Evolutionary conservation across 108 stramenopile genomes (phyloP).

Genomic region (Cylindrotheca closterium): DNA sequence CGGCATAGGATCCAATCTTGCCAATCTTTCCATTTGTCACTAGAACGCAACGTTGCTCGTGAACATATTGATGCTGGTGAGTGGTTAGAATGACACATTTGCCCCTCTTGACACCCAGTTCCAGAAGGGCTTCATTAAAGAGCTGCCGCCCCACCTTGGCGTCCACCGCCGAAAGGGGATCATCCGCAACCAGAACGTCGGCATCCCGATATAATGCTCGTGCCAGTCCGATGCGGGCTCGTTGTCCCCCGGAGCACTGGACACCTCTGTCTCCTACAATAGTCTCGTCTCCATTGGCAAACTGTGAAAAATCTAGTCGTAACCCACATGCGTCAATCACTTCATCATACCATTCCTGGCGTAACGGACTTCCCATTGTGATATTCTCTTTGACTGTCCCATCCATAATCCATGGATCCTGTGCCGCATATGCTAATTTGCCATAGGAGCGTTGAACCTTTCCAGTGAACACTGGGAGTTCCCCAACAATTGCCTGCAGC

Average conservation of each 20-base stretch:
- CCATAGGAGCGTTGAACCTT: conserved; percentile 30
- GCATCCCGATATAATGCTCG: conserved; percentile 55
- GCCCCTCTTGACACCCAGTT: conserved; percentile 43
- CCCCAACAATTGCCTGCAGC: conserved; percentile 57
- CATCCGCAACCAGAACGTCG: conserved; percentile 80
- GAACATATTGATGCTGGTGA: conserved; percentile 89
- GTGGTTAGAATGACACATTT: conserved; percentile 83
- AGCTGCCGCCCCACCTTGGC: conserved; percentile 77
- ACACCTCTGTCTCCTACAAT: conserved; percentile 90
- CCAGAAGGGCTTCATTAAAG: conserved; percentile 71
- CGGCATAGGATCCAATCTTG: conserved; percentile 64
- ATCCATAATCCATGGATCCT: conserved; percentile 88
- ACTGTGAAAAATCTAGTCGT: conserved; percentile 54
- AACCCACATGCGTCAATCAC: conserved; percentile 70
- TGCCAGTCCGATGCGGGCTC: conserved; percentile 79
- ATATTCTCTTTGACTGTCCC: conserved; percentile 84
- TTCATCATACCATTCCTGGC: conserved; percentile 47
- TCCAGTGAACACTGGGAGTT: conserved; percentile 51
- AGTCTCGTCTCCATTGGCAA: conserved; percentile 71
- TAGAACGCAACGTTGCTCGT: conserved; percentile 58
- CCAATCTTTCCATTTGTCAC: conserved; percentile 56
- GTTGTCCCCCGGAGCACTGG: conserved; percentile 88
- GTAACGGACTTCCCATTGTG: conserved; percentile 52
- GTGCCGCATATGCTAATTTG: conserved; percentile 75
- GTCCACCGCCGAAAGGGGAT: conserved; percentile 91